Percentiles rank a stretch among this genome's conserved stretches.
These are phyloP conservation scores for Phytophthora lateralis DNA, from an alignment of 352 stramenopile species.

Conservation along the genomic window DNA sequence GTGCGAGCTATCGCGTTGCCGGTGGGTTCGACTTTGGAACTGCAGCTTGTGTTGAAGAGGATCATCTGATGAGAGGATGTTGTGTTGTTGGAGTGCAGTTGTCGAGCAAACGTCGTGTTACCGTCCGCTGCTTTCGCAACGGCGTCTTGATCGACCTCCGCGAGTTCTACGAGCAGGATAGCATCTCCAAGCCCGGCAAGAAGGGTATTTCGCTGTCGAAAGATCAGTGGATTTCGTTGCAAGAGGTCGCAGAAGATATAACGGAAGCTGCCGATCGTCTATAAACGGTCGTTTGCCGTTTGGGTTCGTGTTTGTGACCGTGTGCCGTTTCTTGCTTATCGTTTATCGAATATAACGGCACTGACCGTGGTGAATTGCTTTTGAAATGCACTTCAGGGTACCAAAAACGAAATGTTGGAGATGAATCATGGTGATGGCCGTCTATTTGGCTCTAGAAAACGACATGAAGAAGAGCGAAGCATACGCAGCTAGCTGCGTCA, in stretches of 20 bases:
- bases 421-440: constrained; percentile 11
- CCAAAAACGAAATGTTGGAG: background rate
- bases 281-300: constrained; percentile 11
- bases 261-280: constrained; percentile 34
- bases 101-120: constrained; percentile 58
- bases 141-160: constrained; percentile 66
- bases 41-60: background rate
- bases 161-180: constrained; percentile 76
- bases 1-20: constrained; percentile 55
- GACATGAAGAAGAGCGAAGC: constrained; percentile 29
- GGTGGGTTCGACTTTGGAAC: constrained; percentile 29
- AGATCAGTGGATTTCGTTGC: constrained; percentile 63
- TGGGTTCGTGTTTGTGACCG: background rate
- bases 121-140: constrained; percentile 53
- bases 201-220: constrained; percentile 81
- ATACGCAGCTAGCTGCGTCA: constrained; percentile 36
- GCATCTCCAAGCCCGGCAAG: constrained; percentile 64
- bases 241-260: constrained; percentile 39
- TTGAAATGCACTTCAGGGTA: too few species aligned
- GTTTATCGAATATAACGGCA: constrained; percentile 8
- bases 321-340: background rate
- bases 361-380: background rate
- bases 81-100: constrained; percentile 37
- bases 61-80: background rate
- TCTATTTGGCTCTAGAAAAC: constrained; percentile 36